Percentiles rank a stretch among this genome's conserved stretches.
Evolutionary conservation across 192 early-diverging fungal genomes (phyloP).

Genomic region (Phlyctochytrium arcticum): DNA sequence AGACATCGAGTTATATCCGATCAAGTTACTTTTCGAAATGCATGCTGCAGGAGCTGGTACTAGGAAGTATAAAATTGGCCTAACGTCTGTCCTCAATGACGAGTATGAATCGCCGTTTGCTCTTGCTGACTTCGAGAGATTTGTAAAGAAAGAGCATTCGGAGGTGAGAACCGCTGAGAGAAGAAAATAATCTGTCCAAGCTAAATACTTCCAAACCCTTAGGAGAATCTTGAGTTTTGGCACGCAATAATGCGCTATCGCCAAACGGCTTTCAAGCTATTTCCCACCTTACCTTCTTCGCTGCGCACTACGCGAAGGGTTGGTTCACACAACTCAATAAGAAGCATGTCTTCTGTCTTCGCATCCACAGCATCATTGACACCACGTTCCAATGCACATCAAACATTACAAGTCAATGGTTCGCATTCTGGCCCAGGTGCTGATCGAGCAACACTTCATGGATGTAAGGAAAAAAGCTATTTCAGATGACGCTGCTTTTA

Average conservation of each 20-base stretch:
- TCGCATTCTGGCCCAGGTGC: no score
- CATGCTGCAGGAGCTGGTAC: no score
- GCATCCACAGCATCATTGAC: neutral
- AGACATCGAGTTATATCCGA: no score
- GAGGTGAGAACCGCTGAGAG: conserved; percentile 12
- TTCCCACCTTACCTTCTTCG: neutral
- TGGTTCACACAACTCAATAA: conserved; percentile 7
- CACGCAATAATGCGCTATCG: conserved; percentile 17
- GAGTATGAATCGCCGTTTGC: conserved; percentile 21
- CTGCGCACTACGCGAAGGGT: neutral
- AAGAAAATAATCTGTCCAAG: neutral
- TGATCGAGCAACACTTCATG: no score
- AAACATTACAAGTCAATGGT: no score
- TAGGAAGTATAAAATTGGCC: conserved; percentile 14
- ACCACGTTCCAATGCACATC: no score
- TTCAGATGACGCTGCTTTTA: no score
- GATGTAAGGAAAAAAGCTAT: no score
- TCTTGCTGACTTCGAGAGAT: conserved; percentile 19
- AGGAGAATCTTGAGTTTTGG: conserved; percentile 33
- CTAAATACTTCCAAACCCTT: neutral
- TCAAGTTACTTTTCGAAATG: no score
- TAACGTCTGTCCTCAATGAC: conserved; percentile 18
- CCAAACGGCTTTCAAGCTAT: neutral
- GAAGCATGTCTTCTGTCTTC: conserved; percentile 4
- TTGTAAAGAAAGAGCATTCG: conserved; percentile 28